Evolutionary conservation across 176 grass and related monocot species (phyloP).

Genomic region (Lolium rigidum): DNA sequence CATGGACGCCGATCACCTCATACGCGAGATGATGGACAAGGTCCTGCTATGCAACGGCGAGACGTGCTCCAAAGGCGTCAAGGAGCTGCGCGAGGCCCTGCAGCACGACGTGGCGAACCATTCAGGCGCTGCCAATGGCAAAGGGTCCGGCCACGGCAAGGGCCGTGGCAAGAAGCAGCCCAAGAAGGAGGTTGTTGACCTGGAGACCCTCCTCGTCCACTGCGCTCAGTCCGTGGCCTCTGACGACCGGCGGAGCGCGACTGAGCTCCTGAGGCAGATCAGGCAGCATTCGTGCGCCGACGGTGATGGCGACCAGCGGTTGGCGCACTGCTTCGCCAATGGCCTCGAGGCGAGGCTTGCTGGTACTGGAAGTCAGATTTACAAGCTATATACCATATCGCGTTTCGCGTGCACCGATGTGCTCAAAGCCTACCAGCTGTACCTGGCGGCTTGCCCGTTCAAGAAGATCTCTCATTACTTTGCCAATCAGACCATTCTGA

Average conservation of each 20-base stretch:
- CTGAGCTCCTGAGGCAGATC: slow-evolving; percentile 85
- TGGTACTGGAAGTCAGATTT: slow-evolving; percentile 85
- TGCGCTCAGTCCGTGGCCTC: slow-evolving; percentile 87
- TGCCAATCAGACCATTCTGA: slow-evolving; percentile 85
- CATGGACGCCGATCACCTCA: slow-evolving; percentile 63
- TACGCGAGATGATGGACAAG: slow-evolving; percentile 87
- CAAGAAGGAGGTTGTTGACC: slow-evolving; percentile 86
- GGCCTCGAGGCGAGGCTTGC: slow-evolving; percentile 90
- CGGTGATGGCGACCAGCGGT: slow-evolving; percentile 80
- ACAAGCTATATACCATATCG: slow-evolving; percentile 59
- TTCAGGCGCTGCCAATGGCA: slow-evolving; percentile 51
- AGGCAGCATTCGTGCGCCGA: slow-evolving; percentile 67
- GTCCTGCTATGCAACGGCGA: slow-evolving; percentile 78
- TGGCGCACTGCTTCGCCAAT: slow-evolving; percentile 86
- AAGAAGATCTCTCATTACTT: slow-evolving; percentile 97
- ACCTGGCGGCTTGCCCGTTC: slow-evolving; percentile 82
- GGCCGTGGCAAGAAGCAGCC: slow-evolving; percentile 75
- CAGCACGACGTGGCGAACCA: slow-evolving; percentile 56
- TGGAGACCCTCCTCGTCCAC: slow-evolving; percentile 83
- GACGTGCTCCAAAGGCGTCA: slow-evolving; percentile 66
- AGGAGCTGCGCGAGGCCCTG: slow-evolving; percentile 64
- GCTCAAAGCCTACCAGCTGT: slow-evolving; percentile 88
- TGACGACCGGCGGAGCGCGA: slow-evolving; percentile 67
- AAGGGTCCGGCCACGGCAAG: slow-evolving; percentile 63
- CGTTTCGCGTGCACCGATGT: slow-evolving; percentile 67